Evolutionary conservation across 176 grass and related monocot species (phyloP).

Genomic region (Lolium rigidum): DNA sequence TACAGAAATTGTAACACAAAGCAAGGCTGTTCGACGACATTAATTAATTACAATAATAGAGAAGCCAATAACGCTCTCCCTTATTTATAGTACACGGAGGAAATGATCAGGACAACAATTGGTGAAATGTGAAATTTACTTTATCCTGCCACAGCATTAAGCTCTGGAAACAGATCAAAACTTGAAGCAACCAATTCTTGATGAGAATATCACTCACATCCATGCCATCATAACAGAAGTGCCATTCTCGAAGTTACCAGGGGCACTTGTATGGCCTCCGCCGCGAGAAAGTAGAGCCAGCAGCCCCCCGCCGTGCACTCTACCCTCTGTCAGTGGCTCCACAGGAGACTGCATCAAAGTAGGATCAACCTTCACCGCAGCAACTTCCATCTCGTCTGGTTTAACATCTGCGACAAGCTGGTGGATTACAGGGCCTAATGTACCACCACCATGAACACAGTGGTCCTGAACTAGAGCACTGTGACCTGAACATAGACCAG

Average conservation of each 20-base stretch:
- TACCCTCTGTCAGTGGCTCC: constrained; percentile 63
- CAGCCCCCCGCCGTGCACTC: constrained; percentile 85
- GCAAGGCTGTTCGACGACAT: not conserved
- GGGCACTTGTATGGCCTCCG: constrained; percentile 7
- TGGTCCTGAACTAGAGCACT: constrained; percentile 71
- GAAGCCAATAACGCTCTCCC: constrained; percentile 16
- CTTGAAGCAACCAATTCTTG: constrained; percentile 28
- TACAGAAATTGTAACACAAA: constrained; percentile 11
- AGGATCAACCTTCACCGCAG: constrained; percentile 41
- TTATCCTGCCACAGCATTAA: constrained; percentile 36
- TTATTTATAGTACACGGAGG: constrained; percentile 50
- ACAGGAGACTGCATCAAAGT: not conserved
- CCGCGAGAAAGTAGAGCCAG: constrained; percentile 63
- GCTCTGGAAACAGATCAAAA: constrained; percentile 53
- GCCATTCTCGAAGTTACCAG: constrained; percentile 34
- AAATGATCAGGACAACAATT: constrained; percentile 29
- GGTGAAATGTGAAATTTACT: constrained; percentile 27
- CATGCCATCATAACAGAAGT: constrained; percentile 38
- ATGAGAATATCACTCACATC: constrained; percentile 50
- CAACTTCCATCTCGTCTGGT: constrained; percentile 39
- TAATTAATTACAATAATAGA: constrained; percentile 41
- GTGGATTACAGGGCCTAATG: constrained; percentile 42
- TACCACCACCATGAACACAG: constrained; percentile 80
- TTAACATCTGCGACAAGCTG: constrained; percentile 16
- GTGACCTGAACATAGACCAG: constrained; percentile 64